Conservation (phyloP, 768 basidiomycete genomes). For the Hortiboletus campestris region DNA sequence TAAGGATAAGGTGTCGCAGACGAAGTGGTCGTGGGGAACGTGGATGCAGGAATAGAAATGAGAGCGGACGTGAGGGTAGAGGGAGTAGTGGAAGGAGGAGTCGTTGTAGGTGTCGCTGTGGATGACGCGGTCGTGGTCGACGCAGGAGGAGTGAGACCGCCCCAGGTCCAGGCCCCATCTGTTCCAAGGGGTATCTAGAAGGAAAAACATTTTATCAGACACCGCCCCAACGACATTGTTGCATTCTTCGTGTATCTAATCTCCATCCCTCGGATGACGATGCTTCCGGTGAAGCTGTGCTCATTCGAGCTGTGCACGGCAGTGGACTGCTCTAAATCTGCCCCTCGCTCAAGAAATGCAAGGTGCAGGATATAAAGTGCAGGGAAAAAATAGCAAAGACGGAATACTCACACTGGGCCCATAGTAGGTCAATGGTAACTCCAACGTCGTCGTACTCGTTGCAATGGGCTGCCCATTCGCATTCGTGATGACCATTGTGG, state of each 20-base stretch:
- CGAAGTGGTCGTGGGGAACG: slow-evolving; percentile 24
- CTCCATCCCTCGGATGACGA: not conserved
- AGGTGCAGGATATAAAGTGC: no score
- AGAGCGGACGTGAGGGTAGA: slow-evolving; percentile 31
- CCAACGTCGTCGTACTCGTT: slow-evolving; percentile 59
- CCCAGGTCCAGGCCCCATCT: slow-evolving; percentile 62
- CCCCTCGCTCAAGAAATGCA: not conserved
- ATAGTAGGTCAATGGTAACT: slow-evolving; percentile 75
- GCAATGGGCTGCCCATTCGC: slow-evolving; percentile 50
- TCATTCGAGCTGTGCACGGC: not conserved
- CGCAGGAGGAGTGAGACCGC: slow-evolving; percentile 69
- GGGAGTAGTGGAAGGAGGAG: slow-evolving; percentile 14
- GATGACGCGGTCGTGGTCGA: slow-evolving; percentile 32
- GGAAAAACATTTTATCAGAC: slow-evolving; percentile 10
- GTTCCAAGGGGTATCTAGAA: slow-evolving; percentile 71
- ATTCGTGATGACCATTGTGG: slow-evolving; percentile 51
- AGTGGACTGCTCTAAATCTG: not conserved
- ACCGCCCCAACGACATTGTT: slow-evolving; percentile 7
- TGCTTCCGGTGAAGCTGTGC: not conserved
- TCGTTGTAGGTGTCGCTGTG: slow-evolving; percentile 24
- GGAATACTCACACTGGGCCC: slow-evolving; percentile 70
- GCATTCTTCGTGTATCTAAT: not conserved
- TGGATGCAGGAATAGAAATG: slow-evolving; percentile 26
- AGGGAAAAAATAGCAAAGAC: not conserved
- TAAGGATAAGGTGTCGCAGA: slow-evolving; percentile 24